Evolutionary conservation across 2,329 filamentous ascomycete genomes (phyloP).

Genomic region (Chrysoporthe austroafricana): DNA sequence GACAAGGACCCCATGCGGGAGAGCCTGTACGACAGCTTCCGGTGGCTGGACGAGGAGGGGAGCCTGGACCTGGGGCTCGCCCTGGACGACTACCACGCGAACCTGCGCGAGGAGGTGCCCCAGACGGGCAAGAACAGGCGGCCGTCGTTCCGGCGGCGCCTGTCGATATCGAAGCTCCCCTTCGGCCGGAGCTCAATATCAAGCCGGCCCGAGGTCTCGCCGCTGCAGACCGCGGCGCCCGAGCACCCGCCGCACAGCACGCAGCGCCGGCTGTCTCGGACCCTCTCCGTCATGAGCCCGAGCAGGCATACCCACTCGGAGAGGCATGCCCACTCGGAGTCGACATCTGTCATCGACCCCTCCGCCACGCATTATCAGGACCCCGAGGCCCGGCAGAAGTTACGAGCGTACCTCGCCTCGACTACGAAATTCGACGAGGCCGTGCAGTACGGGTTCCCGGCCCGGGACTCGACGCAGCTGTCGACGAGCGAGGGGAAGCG

Average conservation of each 20-base stretch:
- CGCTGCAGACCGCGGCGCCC: constrained; percentile 33
- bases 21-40: constrained; percentile 68
- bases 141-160: constrained; percentile 69
- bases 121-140: constrained; percentile 50
- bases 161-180: constrained; percentile 71
- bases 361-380: constrained; percentile 85
- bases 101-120: constrained; percentile 57
- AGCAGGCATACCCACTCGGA: constrained; percentile 50
- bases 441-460: constrained; percentile 89
- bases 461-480: constrained; percentile 49
- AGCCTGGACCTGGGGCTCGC: constrained; percentile 69
- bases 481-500: constrained; percentile 32
- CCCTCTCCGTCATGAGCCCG: constrained; percentile 55
- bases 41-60: constrained; percentile 75
- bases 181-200: constrained; percentile 58
- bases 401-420: constrained; percentile 84
- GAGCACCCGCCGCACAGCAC: constrained; percentile 30
- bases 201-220: constrained; percentile 49
- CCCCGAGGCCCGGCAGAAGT: constrained; percentile 82
- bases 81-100: constrained; percentile 72
- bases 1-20: constrained; percentile 45
- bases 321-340: constrained; percentile 40
- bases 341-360: constrained; percentile 64
- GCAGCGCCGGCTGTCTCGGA: constrained; percentile 55
- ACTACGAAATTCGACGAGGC: constrained; percentile 96